Base-by-base conservation (phyloP, 352 stramenopile genomes). In the Phytophthora hibernalis region DNA sequence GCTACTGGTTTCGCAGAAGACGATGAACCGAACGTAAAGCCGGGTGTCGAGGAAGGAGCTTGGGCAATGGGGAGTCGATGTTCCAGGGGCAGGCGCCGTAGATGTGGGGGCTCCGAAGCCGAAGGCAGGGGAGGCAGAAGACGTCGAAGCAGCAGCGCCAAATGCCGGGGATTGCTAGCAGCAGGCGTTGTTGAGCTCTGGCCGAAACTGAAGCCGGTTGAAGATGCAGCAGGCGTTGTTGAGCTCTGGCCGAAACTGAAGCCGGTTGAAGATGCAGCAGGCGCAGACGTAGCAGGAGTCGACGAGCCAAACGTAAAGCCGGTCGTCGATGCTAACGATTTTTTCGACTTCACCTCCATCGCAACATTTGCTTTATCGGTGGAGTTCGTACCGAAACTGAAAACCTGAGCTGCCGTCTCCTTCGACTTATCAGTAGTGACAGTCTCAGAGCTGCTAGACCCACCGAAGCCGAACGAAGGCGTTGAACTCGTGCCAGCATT, bases 241-340 rank as follows among this genome's bases (percentile, higher is more conserved):
- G n/a, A n/a, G n/a, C 44, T 68, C 43, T 73, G 66, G 3, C 62
- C 65, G 28, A 77, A 82, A 24, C 48, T 62, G 31, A 79, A 65
- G 16, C 63, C 42, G n/a, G 61, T 45, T 57, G 74, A 68, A 65
- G 55, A 26, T 31, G 26, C 2, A 38, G 40, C 30, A 30, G 38
- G 30, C 11, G 57, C 57, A 24, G 72, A 44, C 2, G 56, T 63
- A 35, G 62, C 37, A 26, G 68, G 42, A 18, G 50, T 28, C 10
- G 72, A 62, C 18, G 74, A 61, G 45, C 77, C 79, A 21, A 89
- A 88, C 1, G 80, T 67, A 54, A 86, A 85, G 3, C 64, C 63
- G 47, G 76, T 67, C 52, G 65, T 78, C 13, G 42, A 40, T 0
- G 61, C n/a, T n/a, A 63, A 43, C 12, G 52, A 20, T 28, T 76